A percentile compares a stretch with the other conserved stretches of the same genome.
Conservation (phyloP, 768 basidiomycete species). For the Filobasidium wieringae region DNA sequence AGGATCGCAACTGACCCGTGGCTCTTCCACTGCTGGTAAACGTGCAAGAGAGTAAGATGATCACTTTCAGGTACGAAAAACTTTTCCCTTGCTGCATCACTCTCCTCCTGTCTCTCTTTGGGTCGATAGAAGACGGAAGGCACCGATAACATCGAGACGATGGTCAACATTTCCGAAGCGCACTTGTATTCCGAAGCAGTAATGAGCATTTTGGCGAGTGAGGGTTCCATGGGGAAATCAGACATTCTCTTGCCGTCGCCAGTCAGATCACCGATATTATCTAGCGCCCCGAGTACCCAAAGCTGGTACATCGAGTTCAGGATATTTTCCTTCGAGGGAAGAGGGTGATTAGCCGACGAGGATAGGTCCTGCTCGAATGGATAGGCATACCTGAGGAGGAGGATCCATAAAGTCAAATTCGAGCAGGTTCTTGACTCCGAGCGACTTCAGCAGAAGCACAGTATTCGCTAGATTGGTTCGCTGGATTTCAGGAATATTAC, state of each 20-base stretch:
- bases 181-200: slow-evolving; percentile 86
- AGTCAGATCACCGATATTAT: slow-evolving; percentile 95
- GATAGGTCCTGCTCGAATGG: no score
- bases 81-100: slow-evolving; percentile 93
- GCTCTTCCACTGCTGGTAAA: slow-evolving; percentile 95
- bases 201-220: slow-evolving; percentile 98
- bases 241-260: slow-evolving; percentile 90
- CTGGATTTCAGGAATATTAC: slow-evolving; percentile 96
- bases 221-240: slow-evolving; percentile 98
- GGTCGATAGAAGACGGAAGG: slow-evolving; percentile 96
- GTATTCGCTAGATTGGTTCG: slow-evolving; percentile 96
- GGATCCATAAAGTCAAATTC: slow-evolving; percentile 99
- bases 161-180: slow-evolving; percentile 90
- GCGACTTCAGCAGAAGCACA: slow-evolving; percentile 80
- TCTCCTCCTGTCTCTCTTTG: slow-evolving; percentile 93
- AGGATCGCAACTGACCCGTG: slow-evolving; percentile 56
- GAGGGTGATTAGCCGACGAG: no score
- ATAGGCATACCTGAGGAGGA: slow-evolving; percentile 77
- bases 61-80: slow-evolving; percentile 98
- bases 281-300: slow-evolving; percentile 94
- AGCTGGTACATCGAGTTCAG: slow-evolving; percentile 99
- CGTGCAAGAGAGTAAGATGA: slow-evolving; percentile 86
- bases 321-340: slow-evolving; percentile 63
- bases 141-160: slow-evolving; percentile 97
- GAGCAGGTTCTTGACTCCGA: slow-evolving; percentile 90